phyloP scores from a whole-genome alignment of 2,329 filamentous ascomycete genomes.

The Penicillium aurantiogriseum region DNA sequence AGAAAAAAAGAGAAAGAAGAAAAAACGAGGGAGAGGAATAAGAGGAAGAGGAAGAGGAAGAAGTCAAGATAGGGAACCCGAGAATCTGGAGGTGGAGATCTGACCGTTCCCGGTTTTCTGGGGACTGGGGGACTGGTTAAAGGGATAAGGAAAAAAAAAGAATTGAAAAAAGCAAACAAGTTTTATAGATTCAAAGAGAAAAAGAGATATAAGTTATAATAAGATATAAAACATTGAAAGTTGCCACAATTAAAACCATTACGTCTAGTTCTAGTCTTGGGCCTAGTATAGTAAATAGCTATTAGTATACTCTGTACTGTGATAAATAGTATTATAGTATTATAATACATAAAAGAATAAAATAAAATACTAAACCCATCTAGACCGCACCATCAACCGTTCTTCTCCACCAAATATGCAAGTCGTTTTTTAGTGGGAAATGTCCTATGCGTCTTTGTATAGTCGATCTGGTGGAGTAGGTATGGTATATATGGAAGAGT shows the following conservation, averaged over 20 bases:
- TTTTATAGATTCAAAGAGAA: background rate
- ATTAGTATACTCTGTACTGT: background rate
- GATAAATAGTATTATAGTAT: background rate
- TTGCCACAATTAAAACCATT: background rate
- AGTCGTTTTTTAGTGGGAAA: background rate
- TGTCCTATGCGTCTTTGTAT: background rate
- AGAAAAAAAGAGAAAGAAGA: background rate
- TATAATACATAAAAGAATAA: background rate
- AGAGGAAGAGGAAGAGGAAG: background rate
- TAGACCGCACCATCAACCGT: conserved; percentile 8
- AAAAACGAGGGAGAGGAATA: background rate
- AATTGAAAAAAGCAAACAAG: background rate
- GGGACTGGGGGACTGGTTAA: background rate
- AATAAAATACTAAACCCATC: background rate
- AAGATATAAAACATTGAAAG: background rate
- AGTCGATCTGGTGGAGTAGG: background rate
- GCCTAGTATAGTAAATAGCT: background rate
- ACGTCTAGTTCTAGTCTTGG: background rate
- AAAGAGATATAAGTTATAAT: no score
- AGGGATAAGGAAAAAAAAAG: background rate
- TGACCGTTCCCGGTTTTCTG: no score
- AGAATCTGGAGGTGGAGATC: no score
- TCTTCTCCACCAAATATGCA: conserved; percentile 8
- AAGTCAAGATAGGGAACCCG: background rate
- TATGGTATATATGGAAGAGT: background rate